Base-by-base conservation (phyloP, 495 filamentous ascomycete species). In the Podospora pseudoanserina region DNA sequence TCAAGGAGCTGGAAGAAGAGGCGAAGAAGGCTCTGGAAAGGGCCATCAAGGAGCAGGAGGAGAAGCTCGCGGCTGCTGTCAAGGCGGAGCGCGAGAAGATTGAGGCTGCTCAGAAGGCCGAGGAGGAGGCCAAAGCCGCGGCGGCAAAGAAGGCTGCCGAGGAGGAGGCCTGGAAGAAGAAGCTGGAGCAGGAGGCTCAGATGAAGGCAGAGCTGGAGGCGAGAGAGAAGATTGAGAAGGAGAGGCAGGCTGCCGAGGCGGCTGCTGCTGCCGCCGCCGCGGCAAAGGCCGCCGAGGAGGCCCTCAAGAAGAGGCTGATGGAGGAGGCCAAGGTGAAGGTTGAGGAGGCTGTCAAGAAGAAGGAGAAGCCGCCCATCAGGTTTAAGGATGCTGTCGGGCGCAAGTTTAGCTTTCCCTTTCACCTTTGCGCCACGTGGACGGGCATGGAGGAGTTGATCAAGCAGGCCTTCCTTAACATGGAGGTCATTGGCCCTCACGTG, bases 311-410 rank as follows among this genome's bases (percentile, higher is more conserved):
- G 75, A 80, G 72, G 64, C 63, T 76, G 15, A 18, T 78, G n/a
- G 80, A 80, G 54, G 80, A 84, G 63, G 76, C 78, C 28, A 79
- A 80, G 60, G 76, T 75, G 55, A 85, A 84, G 70, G 76, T 79
- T n/a, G 86, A 86, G 64, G 85, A 84, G 44, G 85, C 82, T 4
- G 80, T 76, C 18, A 84, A 81, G 67, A 81, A 84, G 68, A 85
- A 84, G 65, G 82, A 81, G 55, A 81, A 82, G 75, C 65, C 77
- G 30, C 81, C 81, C n/a, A 84, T 96, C 78, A 90, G 91, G 73
- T 94, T 96, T 79, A 93, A 93, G 76, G 92, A 96, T 75, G 92
- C 92, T 18, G 87, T 96, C 28, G 90, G 91, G 30, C 85, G 92
- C 61, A 94, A 93, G 76, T 96, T 94, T 73, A 92, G 86, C 77